Base-by-base conservation (phyloP, 306 rosid species). In the Prunus salicina region DNA sequence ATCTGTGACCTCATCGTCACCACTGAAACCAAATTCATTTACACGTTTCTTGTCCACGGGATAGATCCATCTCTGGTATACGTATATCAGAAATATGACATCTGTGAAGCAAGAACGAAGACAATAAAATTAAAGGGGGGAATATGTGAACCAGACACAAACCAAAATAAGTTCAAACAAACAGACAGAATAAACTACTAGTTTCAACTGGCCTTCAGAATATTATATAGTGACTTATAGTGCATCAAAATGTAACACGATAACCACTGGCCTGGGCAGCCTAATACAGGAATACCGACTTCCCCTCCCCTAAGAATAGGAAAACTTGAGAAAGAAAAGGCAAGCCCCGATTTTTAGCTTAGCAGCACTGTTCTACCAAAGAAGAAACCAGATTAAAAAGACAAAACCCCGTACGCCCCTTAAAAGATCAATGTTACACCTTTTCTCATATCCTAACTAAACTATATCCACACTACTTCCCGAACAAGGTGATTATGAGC, bases 21-120 rank as follows among this genome's bases (percentile, higher is more conserved):
- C 99, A 14, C 93, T 96, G 61, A 95, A 95, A 84, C 99, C 99
- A 69, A 89, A 95, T 72, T 95, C 99, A 49, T 95, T 95, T 25
- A 95, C 83, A 61, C 99, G 99, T 79, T 84, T 95, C 81, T 79
- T 92, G 87, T 95, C 99, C 53, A 95, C 99, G 5, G 97, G 97
- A 85, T 95, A 95, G 61, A 82, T 64, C 99, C 99, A 95, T 81
- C 89, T 89, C 79, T 95, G 99, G 78, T 95, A 95, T 67, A 92
- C 14, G 73, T 87, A 88, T 81, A 95, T 90, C 68, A 92, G 83
- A 66, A 95, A 95, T 82, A 95, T 95, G 69, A 95, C n/a, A 88
- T 95, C 99, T 95, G 97, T 93, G 67, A 80, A 45, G 43, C 73
- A 82, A 71, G 52, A 74, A 79, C 52, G 56, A 70, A 60, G 63